Conservation (phyloP, 2,329 filamentous ascomycete genomes). For the Didymella keratinophila region DNA sequence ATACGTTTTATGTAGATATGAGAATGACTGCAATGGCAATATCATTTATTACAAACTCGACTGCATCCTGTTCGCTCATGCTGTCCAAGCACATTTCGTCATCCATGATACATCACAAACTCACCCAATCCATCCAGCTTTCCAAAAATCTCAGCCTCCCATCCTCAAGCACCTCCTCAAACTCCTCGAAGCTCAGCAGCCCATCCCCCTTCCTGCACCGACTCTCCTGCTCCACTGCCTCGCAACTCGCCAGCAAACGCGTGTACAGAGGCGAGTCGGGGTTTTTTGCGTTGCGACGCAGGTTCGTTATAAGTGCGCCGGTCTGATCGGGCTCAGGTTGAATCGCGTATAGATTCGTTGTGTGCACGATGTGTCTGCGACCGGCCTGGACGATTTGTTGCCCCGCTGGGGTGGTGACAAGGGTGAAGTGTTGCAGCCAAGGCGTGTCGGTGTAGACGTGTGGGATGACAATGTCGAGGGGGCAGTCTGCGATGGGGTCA, state of each 20-base stretch:
- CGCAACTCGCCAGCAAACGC: conserved; percentile 60
- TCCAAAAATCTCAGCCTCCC: conserved; percentile 77
- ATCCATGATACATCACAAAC: conserved; percentile 24
- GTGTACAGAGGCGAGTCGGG: conserved; percentile 34
- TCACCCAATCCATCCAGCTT: conserved; percentile 85
- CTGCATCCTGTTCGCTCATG: too few species aligned
- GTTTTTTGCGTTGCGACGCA: conserved; percentile 33
- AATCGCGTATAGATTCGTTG: conserved; percentile 19
- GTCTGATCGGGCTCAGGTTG: conserved; percentile 14
- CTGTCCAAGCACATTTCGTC: not conserved
- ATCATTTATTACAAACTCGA: too few species aligned
- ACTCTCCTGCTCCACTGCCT: conserved; percentile 73
- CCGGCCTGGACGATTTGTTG: conserved; percentile 2
- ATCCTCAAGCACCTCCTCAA: conserved; percentile 74
- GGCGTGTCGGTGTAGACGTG: conserved; percentile 29
- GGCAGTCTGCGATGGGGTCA: not conserved
- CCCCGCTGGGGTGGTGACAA: not conserved
- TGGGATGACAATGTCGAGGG: conserved; percentile 10
- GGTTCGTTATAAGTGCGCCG: conserved; percentile 13
- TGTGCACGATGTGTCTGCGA: conserved; percentile 18
- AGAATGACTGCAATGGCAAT: conserved; percentile 11
- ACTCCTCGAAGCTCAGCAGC: conserved; percentile 78
- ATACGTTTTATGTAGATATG: conserved; percentile 17
- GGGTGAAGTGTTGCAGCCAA: conserved; percentile 9
- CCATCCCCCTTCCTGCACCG: conserved; percentile 78